Evolutionary conservation across 768 basidiomycete genomes (phyloP).

Genomic region (Erythrobasidium yunnanense): DNA sequence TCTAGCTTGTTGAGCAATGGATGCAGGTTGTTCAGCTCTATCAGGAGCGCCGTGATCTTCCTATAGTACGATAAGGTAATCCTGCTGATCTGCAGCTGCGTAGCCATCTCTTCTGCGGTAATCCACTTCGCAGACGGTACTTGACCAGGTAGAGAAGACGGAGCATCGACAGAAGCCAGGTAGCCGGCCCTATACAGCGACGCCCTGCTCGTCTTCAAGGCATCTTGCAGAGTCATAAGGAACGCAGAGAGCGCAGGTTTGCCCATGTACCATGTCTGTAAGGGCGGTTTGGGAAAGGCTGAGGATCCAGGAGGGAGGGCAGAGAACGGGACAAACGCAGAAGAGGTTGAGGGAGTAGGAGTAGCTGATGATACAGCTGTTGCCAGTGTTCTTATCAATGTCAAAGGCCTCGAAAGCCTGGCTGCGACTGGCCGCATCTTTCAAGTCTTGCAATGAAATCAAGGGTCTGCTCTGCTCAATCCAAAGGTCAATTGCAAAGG

Average conservation of each 20-base stretch:
- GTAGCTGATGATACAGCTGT: background rate
- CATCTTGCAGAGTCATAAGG: constrained; percentile 23
- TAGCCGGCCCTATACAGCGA: constrained; percentile 33
- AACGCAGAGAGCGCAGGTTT: constrained; percentile 32
- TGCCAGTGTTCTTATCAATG: background rate
- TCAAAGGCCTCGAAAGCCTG: no score
- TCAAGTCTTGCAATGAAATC: no score
- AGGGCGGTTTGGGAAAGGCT: constrained; percentile 31
- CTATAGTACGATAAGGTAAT: constrained; percentile 18
- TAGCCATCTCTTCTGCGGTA: constrained; percentile 3
- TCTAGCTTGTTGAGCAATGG: background rate
- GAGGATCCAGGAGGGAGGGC: background rate
- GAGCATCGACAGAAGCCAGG: constrained; percentile 30
- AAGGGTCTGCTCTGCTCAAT: background rate
- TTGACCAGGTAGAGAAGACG: background rate
- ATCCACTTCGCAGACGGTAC: constrained; percentile 2
- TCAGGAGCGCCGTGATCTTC: constrained; percentile 9
- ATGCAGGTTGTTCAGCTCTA: constrained; percentile 5
- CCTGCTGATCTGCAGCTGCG: background rate
- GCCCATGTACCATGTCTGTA: constrained; percentile 34
- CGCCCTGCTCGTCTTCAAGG: constrained; percentile 28
- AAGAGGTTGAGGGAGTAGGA: constrained; percentile 27
- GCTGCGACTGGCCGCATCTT: background rate
- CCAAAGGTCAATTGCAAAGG: background rate
- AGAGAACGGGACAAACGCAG: background rate